Percentiles rank a stretch among this genome's conserved stretches.
Conservation (phyloP, 495 filamentous ascomycete species). For the Annulohypoxylon moriforme region DNA sequence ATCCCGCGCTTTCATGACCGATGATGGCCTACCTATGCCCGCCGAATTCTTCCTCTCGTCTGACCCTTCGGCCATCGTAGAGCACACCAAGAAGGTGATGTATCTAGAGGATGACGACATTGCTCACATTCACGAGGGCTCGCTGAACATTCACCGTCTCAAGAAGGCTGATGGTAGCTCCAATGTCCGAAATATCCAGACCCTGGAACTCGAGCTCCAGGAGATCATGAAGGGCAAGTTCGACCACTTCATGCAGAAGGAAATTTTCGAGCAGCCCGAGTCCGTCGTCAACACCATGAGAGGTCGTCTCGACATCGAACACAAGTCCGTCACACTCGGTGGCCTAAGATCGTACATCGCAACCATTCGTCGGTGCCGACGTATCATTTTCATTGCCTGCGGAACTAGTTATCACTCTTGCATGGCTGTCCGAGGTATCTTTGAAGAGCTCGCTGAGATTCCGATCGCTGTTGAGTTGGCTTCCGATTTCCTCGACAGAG, state of each 20-base stretch:
- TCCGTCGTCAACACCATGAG: constrained; percentile 99
- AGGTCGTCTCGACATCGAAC: constrained; percentile 91
- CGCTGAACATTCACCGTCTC: constrained; percentile 97
- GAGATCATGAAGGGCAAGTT: constrained; percentile 99
- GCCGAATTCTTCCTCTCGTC: constrained; percentile 99
- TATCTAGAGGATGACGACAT: constrained; percentile 99
- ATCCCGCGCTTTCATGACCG: constrained; percentile 97
- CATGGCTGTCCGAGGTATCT: constrained; percentile 98
- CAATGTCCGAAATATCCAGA: constrained; percentile 97
- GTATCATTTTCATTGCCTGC: constrained; percentile 98
- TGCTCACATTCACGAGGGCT: constrained; percentile 98
- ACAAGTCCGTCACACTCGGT: constrained; percentile 94
- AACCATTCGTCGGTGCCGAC: constrained; percentile 94
- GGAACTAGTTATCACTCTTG: constrained; percentile 98
- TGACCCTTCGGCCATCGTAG: constrained; percentile 96
- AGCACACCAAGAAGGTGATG: constrained; percentile 99
- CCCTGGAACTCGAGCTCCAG: constrained; percentile 96
- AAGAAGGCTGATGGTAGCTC: constrained; percentile 96
- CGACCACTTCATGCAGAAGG: constrained; percentile 99
- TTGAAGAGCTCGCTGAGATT: constrained; percentile 98
- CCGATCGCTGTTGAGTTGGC: constrained; percentile 96
- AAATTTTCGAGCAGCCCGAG: constrained; percentile 99
- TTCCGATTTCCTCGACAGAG: constrained; percentile 96
- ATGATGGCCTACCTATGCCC: constrained; percentile 97
- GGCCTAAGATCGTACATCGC: constrained; percentile 94